Percentiles rank a stretch among this genome's conserved stretches.
These are phyloP conservation scores for Luffa acutangula DNA, from an alignment of 306 rosid genomes.

Conservation along the genomic window DNA sequence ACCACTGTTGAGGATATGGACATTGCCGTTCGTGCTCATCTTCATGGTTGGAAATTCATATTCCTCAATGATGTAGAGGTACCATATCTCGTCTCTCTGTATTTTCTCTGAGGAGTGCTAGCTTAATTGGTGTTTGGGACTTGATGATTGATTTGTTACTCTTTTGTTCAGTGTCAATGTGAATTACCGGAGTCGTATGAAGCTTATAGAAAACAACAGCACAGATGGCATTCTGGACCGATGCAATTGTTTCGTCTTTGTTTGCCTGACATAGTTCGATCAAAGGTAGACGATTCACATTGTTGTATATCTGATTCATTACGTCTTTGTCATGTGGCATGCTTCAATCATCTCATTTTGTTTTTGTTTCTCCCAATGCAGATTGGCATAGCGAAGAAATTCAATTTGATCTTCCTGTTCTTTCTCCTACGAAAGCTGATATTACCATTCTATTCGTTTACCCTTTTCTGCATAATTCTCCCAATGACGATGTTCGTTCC, in stretches of 20 bases:
- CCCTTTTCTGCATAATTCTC: conserved; percentile 71
- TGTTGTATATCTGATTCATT: background rate
- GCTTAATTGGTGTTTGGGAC: background rate
- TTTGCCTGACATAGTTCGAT: conserved; percentile 44
- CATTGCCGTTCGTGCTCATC: conserved; percentile 77
- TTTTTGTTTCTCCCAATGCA: conserved; percentile 26
- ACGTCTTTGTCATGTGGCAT: background rate
- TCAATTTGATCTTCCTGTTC: conserved; percentile 54
- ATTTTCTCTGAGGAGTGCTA: background rate
- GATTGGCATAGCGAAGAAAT: conserved; percentile 54
- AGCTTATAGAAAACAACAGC: conserved; percentile 65
- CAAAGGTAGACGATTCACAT: conserved; percentile 29
- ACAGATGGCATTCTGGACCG: conserved; percentile 71
- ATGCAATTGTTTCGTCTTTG: conserved; percentile 70
- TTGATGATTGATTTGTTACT: background rate
- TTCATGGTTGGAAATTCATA: conserved; percentile 68
- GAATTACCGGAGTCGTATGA: conserved; percentile 74
- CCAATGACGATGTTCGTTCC: conserved; percentile 79
- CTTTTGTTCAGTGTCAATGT: conserved; percentile 51
- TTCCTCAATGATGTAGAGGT: conserved; percentile 76
- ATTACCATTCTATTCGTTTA: conserved; percentile 77
- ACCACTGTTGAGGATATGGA: conserved; percentile 84
- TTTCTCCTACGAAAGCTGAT: conserved; percentile 65
- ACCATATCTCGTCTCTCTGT: background rate
- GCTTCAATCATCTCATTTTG: background rate